phyloP scores from a whole-genome alignment of 208 protist genomes.

The Leishmania tropica region DNA sequence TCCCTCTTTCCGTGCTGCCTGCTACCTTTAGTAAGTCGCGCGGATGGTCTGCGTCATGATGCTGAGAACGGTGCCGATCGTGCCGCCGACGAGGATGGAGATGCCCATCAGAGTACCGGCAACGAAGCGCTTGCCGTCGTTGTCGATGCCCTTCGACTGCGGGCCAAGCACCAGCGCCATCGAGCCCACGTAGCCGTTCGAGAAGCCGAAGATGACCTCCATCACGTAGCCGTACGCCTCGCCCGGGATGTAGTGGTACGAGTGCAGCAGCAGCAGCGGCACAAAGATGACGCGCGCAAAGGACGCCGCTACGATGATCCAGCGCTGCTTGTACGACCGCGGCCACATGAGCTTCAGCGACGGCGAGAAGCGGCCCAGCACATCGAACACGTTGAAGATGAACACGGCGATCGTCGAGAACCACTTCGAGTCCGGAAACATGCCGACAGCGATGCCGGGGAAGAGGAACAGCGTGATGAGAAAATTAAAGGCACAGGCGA shows the following conservation, averaged over 20 bases:
- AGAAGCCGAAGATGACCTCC: constrained; percentile 53
- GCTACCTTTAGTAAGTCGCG: constrained; percentile 7
- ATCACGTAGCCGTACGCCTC: constrained; percentile 53
- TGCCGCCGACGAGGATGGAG: constrained; percentile 46
- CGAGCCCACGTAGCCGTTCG: constrained; percentile 57
- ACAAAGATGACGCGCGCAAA: constrained; percentile 54
- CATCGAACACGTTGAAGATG: constrained; percentile 62
- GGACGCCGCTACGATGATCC: constrained; percentile 40
- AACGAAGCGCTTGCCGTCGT: constrained; percentile 52
- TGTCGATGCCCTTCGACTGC: constrained; percentile 27
- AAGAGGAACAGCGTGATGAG: constrained; percentile 68
- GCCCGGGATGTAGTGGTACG: constrained; percentile 60
- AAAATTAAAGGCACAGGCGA: constrained; percentile 49
- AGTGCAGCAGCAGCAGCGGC: constrained; percentile 58
- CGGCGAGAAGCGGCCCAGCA: constrained; percentile 47
- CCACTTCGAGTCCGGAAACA: constrained; percentile 57
- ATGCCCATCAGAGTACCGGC: constrained; percentile 61
- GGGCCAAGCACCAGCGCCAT: constrained; percentile 61
- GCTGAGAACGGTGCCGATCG: constrained; percentile 44
- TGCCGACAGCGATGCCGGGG: constrained; percentile 45
- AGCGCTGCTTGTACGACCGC: constrained; percentile 31
- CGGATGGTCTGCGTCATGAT: constrained; percentile 54
- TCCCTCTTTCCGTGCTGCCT: background rate
- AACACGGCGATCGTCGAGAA: constrained; percentile 58
- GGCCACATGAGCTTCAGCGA: constrained; percentile 49